Percentiles rank a stretch among this genome's conserved stretches.
These are phyloP conservation scores for Euphorbia peplus DNA, from an alignment of 345 rosid genomes.

Conservation along the genomic window DNA sequence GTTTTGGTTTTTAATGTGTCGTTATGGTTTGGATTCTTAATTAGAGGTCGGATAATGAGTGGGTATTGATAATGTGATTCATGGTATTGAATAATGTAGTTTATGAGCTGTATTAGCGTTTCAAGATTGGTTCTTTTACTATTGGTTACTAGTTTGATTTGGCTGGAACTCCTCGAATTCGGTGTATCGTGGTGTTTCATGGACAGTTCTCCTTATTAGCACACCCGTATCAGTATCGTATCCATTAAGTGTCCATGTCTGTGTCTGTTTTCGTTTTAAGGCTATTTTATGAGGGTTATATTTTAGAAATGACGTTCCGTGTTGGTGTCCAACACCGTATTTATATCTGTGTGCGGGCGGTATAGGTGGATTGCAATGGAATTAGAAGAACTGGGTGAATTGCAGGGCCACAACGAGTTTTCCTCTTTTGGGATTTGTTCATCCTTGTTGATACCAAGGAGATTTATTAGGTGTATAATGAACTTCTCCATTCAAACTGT, in stretches of 20 bases:
- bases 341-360: too few relatives aligned
- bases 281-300: too few relatives aligned
- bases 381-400: not conserved
- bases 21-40: not conserved
- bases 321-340: too few relatives aligned
- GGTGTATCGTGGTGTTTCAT: too few relatives aligned
- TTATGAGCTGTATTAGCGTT: not conserved
- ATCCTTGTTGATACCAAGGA: not conserved
- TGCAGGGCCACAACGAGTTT: not conserved
- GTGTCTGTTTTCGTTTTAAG: too few relatives aligned
- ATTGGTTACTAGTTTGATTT: not conserved
- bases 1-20: not conserved
- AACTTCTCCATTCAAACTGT: not conserved
- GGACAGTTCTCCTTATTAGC: too few relatives aligned
- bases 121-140: not conserved
- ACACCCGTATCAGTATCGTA: too few relatives aligned
- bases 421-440: not conserved
- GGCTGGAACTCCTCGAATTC: not conserved
- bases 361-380: not conserved
- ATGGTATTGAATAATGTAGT: not conserved
- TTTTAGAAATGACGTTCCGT: too few relatives aligned
- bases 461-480: not conserved
- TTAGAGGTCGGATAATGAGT: not conserved
- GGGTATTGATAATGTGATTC: not conserved
- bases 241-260: too few relatives aligned